These are phyloP conservation scores for Citrus reticulata DNA, from an alignment of 345 rosid species.

Conservation along the genomic window DNA sequence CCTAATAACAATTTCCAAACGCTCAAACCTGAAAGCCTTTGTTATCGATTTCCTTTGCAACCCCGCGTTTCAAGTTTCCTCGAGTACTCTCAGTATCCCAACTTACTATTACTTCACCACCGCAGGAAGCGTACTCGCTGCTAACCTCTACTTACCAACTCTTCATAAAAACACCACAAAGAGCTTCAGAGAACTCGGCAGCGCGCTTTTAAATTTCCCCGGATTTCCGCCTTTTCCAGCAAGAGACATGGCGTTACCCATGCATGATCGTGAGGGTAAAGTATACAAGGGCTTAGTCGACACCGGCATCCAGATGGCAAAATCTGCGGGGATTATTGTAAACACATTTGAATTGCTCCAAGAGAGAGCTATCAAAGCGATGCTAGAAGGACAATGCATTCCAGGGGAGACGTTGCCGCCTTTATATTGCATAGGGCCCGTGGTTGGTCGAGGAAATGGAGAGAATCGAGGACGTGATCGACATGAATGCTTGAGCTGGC, in stretches of 20 bases:
- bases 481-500: constrained; percentile 32
- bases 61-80: constrained; percentile 17
- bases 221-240: constrained; percentile 26
- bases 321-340: constrained; percentile 28
- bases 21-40: constrained; percentile 19
- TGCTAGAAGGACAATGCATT: constrained; percentile 24
- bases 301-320: not conserved
- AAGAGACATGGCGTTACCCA: constrained; percentile 1
- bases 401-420: constrained; percentile 25
- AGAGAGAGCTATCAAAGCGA: constrained; percentile 13
- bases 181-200: constrained; percentile 23
- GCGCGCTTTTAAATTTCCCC: constrained; percentile 4
- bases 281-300: constrained; percentile 19
- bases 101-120: constrained; percentile 30
- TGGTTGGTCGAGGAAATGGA: not conserved
- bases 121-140: constrained; percentile 14
- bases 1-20: constrained; percentile 15
- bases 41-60: constrained; percentile 29
- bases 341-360: constrained; percentile 39
- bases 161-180: not conserved
- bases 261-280: constrained; percentile 17
- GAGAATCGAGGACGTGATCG: not conserved
- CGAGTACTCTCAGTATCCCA: constrained; percentile 15
- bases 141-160: constrained; percentile 18
- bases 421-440: constrained; percentile 33